Evolutionary conservation across 1,284 basidiomycete genomes (phyloP).

Genomic region (Microbotryum violaceum): DNA sequence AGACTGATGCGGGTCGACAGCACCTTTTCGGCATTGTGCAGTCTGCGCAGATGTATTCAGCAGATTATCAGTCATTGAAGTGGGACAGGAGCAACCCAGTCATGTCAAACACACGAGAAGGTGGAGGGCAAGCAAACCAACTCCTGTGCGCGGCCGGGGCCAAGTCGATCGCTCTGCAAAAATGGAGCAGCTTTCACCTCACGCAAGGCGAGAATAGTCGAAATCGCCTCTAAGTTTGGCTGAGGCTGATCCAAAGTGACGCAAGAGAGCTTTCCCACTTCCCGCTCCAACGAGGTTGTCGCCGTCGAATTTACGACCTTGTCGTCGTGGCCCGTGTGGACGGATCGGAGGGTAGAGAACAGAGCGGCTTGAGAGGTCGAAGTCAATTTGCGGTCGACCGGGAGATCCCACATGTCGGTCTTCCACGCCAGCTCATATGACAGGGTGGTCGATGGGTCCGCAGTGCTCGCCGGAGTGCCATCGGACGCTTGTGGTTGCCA

Average conservation of each 20-base stretch:
- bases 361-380: conserved; percentile 46
- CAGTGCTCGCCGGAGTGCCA: neutral
- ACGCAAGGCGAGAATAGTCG: conserved; percentile 66
- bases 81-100: too few species aligned
- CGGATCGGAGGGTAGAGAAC: conserved; percentile 67
- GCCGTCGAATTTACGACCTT: conserved; percentile 47
- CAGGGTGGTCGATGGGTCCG: conserved; percentile 6
- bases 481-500: conserved; percentile 20
- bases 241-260: conserved; percentile 68
- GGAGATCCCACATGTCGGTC: conserved; percentile 85
- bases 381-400: conserved; percentile 48
- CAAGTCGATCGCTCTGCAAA: neutral
- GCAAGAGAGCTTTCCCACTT: conserved; percentile 57
- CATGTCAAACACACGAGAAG: conserved; percentile 1
- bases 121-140: neutral
- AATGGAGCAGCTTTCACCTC: conserved; percentile 55
- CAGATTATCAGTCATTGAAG: too few species aligned
- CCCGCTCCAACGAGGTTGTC: conserved; percentile 39
- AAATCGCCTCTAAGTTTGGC: conserved; percentile 59
- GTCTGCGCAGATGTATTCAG: conserved; percentile 48
- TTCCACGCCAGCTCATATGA: conserved; percentile 75
- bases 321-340: conserved; percentile 62
- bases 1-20: conserved; percentile 75
- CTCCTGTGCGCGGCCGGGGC: neutral
- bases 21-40: conserved; percentile 65